phyloP scores from a whole-genome alignment of 192 early-diverging fungal genomes.

The Geosiphon pyriformis region DNA sequence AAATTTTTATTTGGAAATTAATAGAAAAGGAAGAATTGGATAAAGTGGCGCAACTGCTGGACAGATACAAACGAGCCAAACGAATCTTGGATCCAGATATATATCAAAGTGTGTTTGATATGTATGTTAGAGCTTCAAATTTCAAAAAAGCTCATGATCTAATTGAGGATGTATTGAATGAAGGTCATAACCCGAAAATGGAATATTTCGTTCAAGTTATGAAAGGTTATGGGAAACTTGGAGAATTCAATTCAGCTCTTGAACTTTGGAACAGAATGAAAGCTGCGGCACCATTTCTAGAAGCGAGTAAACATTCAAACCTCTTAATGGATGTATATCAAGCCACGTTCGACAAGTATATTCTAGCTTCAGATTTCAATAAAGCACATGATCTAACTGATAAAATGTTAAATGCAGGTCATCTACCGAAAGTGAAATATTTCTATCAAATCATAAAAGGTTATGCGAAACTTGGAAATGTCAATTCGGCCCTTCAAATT shows the following conservation, averaged over 20 bases:
- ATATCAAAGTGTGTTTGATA: background rate
- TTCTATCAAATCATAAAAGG: constrained; percentile 1
- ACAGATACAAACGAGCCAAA: constrained; percentile 24
- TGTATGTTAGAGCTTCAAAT: background rate
- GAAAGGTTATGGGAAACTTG: constrained; percentile 6
- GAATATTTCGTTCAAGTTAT: constrained; percentile 2
- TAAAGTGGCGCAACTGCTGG: constrained; percentile 28
- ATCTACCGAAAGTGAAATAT: background rate
- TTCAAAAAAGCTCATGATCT: constrained; percentile 3
- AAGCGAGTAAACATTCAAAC: too few species aligned
- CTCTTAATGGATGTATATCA: too few species aligned
- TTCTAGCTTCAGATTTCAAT: background rate
- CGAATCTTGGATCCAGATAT: background rate
- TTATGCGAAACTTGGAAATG: constrained; percentile 13
- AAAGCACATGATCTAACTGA: constrained; percentile 8
- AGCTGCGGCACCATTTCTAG: background rate
- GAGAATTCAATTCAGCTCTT: constrained; percentile 5
- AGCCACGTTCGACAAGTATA: background rate
- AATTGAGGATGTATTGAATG: constrained; percentile 16
- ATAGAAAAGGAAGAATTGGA: constrained; percentile 27
- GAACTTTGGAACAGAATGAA: background rate
- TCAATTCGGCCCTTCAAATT: background rate
- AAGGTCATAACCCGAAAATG: background rate
- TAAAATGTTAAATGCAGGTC: constrained; percentile 8
- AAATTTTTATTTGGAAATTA: constrained; percentile 31